phyloP scores from a whole-genome alignment of 148 eudicot species.

The Agrostemma githago region DNA sequence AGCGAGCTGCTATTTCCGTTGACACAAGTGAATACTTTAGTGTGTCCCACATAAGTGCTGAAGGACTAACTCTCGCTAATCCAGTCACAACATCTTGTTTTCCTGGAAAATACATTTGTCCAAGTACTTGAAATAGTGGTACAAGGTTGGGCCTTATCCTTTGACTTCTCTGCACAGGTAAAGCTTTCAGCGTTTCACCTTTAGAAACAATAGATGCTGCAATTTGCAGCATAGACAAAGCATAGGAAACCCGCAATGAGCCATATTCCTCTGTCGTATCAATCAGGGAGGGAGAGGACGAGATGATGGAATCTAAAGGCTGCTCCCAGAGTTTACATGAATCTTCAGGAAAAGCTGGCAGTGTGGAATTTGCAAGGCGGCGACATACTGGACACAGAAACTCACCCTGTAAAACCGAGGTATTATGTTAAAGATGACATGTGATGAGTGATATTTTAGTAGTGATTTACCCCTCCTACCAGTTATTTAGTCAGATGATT shows the following conservation, averaged over 20 bases:
- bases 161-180: slow-evolving; percentile 42
- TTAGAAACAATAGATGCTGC: slow-evolving; percentile 63
- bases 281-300: slow-evolving; percentile 24
- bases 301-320: slow-evolving; percentile 19
- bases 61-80: slow-evolving; percentile 62
- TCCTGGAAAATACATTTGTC: slow-evolving; percentile 63
- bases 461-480: too few relatives aligned
- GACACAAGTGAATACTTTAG: slow-evolving; percentile 83
- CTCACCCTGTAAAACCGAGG: slow-evolving; percentile 60
- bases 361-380: slow-evolving; percentile 76
- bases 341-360: slow-evolving; percentile 60
- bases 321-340: slow-evolving; percentile 31
- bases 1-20: slow-evolving; percentile 88
- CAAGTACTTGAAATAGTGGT: slow-evolving; percentile 48
- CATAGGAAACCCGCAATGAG: slow-evolving; percentile 45
- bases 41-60: slow-evolving; percentile 82
- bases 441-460: too few relatives aligned
- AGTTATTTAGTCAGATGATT: too few relatives aligned
- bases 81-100: slow-evolving; percentile 45
- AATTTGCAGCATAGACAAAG: slow-evolving; percentile 47
- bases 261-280: slow-evolving; percentile 21
- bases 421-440: slow-evolving; percentile 5
- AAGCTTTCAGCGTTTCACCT: slow-evolving; percentile 42
- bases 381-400: slow-evolving; percentile 97
- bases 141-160: slow-evolving; percentile 48